These are phyloP conservation scores for Mortierella hygrophila DNA, from an alignment of 192 early-diverging fungal species.

Conservation along the genomic window DNA sequence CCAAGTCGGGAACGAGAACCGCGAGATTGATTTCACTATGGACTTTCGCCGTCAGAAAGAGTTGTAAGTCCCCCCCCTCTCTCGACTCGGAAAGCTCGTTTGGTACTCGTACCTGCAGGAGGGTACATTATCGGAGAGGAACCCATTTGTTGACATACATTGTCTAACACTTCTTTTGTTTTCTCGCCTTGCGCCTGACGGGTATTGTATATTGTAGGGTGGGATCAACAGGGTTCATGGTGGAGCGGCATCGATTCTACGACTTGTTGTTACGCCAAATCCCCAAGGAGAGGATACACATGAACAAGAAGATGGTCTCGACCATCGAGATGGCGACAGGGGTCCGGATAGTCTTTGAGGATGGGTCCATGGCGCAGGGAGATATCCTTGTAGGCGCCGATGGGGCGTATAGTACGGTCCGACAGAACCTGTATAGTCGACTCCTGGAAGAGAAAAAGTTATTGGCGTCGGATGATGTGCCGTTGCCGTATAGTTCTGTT, in stretches of 20 bases:
- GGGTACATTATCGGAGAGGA: neutral
- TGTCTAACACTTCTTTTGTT: neutral
- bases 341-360: neutral
- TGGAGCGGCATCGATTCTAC: neutral
- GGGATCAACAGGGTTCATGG: neutral
- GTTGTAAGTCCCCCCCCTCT: neutral
- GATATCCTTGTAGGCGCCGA: slow-evolving; percentile 11
- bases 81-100: neutral
- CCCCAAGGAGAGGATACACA: neutral
- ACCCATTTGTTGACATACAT: too few species aligned
- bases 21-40: neutral
- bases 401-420: slow-evolving; percentile 1
- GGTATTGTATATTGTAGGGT: neutral
- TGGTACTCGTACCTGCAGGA: neutral
- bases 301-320: slow-evolving; percentile 10
- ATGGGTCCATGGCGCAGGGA: neutral
- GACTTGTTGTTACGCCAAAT: neutral
- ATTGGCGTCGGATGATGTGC: neutral
- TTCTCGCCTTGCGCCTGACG: neutral
- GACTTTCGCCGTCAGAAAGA: neutral
- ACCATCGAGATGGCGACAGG: neutral
- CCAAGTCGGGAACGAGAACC: neutral
- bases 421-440: neutral
- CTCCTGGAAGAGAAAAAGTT: neutral
- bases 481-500: neutral